These are phyloP conservation scores for Fraxinus pennsylvanica DNA, from an alignment of 257 asterid genomes.

Conservation along the genomic window DNA sequence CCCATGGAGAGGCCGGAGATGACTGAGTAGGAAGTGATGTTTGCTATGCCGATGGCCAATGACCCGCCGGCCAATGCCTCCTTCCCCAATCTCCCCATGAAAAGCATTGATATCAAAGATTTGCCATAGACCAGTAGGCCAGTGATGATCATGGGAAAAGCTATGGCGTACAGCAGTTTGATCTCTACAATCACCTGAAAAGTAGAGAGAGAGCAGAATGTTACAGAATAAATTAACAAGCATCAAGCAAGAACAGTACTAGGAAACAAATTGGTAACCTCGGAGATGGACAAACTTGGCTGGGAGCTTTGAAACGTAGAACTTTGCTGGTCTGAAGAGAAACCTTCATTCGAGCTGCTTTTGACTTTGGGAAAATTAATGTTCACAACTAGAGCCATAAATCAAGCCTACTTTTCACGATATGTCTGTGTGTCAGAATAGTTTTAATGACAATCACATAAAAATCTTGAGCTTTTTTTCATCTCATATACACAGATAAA, in stretches of 20 bases:
- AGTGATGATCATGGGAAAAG: constrained; percentile 66
- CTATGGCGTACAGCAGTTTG: constrained; percentile 56
- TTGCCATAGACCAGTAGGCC: constrained; percentile 59
- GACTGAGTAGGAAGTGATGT: constrained; percentile 72
- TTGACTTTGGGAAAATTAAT: constrained; percentile 9
- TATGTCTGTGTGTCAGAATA: background rate
- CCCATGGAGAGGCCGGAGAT: constrained; percentile 72
- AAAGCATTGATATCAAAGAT: constrained; percentile 63
- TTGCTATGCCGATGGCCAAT: constrained; percentile 65
- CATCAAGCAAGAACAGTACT: background rate
- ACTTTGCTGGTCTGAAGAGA: constrained; percentile 22
- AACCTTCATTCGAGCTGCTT: background rate
- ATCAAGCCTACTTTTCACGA: background rate
- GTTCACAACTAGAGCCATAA: constrained; percentile 41
- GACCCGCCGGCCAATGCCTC: constrained; percentile 76
- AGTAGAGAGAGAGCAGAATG: background rate
- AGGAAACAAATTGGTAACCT: constrained; percentile 31
- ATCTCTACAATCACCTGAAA: constrained; percentile 52
- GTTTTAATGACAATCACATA: background rate
- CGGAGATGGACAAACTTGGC: constrained; percentile 31
- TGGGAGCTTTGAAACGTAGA: constrained; percentile 12
- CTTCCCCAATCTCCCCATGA: constrained; percentile 67
- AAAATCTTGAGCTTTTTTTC: background rate
- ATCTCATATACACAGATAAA: background rate
- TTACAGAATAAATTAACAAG: background rate